Evolutionary conservation across 176 grass and related monocot species (phyloP).

Genomic region (Cenchrus fungigraminus): DNA sequence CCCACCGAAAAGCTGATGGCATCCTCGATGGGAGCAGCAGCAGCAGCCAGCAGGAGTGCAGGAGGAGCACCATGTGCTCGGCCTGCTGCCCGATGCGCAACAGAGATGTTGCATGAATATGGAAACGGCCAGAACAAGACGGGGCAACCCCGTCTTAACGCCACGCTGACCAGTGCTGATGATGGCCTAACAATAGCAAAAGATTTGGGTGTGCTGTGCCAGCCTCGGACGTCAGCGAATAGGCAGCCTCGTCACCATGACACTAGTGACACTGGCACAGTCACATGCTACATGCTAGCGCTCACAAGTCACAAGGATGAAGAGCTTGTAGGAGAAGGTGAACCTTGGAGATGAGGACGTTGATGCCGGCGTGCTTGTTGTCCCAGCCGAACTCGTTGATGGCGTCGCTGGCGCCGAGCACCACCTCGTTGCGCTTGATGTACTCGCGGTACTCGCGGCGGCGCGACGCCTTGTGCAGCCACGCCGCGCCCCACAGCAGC

Average conservation of each 20-base stretch:
- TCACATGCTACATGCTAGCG: too few species aligned
- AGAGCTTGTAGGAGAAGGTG: background rate
- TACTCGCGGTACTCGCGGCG: slow-evolving; percentile 73
- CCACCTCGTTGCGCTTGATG: slow-evolving; percentile 89
- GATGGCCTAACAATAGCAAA: slow-evolving; percentile 8
- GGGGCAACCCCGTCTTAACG: too few species aligned
- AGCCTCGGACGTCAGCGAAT: background rate
- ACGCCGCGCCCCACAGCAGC: slow-evolving; percentile 92
- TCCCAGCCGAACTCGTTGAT: slow-evolving; percentile 98
- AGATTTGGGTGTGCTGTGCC: background rate
- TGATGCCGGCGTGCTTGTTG: slow-evolving; percentile 96
- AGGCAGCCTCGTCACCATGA: background rate
- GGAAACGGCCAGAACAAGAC: slow-evolving; percentile 11
- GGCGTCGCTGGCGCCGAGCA: slow-evolving; percentile 81
- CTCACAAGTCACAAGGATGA: too few species aligned
- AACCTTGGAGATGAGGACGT: slow-evolving; percentile 96
- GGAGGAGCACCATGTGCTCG: slow-evolving; percentile 19
- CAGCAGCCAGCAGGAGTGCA: background rate
- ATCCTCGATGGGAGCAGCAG: slow-evolving; percentile 1
- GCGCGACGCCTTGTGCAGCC: slow-evolving; percentile 91
- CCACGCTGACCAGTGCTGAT: slow-evolving; percentile 8
- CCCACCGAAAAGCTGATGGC: slow-evolving; percentile 25
- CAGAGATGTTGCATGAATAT: background rate
- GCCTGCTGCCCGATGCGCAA: background rate
- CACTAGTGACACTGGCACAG: background rate